phyloP scores from a whole-genome alignment of 2,329 filamentous ascomycete species.

The Aspergillus sp. region DNA sequence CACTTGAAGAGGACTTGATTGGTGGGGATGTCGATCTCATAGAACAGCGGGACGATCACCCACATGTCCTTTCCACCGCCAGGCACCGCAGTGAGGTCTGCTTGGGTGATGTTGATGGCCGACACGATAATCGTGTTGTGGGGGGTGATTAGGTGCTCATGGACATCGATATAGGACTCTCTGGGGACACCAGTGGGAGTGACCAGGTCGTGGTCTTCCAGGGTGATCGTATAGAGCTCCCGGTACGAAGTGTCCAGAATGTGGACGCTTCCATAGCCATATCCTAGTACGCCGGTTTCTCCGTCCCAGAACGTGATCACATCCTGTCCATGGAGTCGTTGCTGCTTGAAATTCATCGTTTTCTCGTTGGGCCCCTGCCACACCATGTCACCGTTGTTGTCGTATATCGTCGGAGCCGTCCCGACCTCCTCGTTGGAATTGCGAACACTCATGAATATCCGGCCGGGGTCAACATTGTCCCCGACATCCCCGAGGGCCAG shows the following conservation, averaged over 20 bases:
- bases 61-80: conserved; percentile 16
- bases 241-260: conserved; percentile 16
- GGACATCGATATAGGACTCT: conserved; percentile 16
- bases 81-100: conserved; percentile 12
- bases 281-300: conserved; percentile 6
- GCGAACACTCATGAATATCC: too few species aligned
- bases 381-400: conserved; percentile 17
- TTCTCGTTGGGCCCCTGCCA: conserved; percentile 14
- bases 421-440: too few species aligned
- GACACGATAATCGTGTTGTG: conserved; percentile 15
- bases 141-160: conserved; percentile 14
- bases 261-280: conserved; percentile 10
- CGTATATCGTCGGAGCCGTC: conserved; percentile 15
- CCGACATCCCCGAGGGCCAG: too few species aligned
- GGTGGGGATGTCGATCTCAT: conserved; percentile 18
- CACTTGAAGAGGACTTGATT: conserved; percentile 17
- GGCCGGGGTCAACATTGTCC: too few species aligned
- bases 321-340: conserved; percentile 11
- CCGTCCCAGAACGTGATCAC: conserved; percentile 21
- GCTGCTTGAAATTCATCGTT: conserved; percentile 11
- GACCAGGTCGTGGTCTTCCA: conserved; percentile 8
- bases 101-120: conserved; percentile 13
- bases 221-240: conserved; percentile 13
- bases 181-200: conserved; percentile 6
- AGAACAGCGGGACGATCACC: conserved; percentile 18